Evolutionary conservation across 768 basidiomycete genomes (phyloP), one percentile per base, ranked within the genome.

Genomic region (Candolleomyces efflorescens): DNA sequence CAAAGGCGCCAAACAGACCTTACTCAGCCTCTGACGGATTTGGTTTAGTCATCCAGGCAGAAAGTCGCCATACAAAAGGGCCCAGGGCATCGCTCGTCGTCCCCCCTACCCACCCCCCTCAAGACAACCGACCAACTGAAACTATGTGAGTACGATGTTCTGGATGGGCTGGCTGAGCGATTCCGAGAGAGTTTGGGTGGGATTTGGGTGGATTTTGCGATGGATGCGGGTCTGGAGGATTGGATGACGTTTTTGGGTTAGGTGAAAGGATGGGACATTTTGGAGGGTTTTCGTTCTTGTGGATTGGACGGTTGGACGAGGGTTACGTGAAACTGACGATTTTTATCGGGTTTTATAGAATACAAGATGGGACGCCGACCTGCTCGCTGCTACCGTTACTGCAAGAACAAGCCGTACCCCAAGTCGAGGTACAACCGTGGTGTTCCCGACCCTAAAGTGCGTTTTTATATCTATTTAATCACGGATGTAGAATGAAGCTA

Each of bases 341-440:
- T 51, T 59, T 48, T 56, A 39, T 49, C 32, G 7, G 6, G 47
- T 61, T 47, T 36, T 17, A 54, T 41, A 27, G 53, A 18, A 64
- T 68, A 61, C 56, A 71, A 82, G 67, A 97, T 97, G 94, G 94
- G 94, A 84, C 92, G 94, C 74, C 92, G 94, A 82, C 94, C 94
- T 63, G 93, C 94, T 77, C 89, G 92, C 68, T 97, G 94, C 86
- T 96, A 96, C 81, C 89, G 94, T 65, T 98, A 98, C 82, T 98
- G 94, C 85, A 98, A 98, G 81, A 96, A 95, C 85, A 98, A 98
- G 86, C 94, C 96, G 23, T 95, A 91, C 80, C 93, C 92, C 58
- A 95, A 94, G 78, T 91, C 88, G 54, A 78, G 93, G 69, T 96
- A 96, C 82, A 96, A 96, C 80, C 93, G 94, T 79, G 94, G 94